Evolutionary conservation across 2,329 filamentous ascomycete genomes (phyloP), one percentile per base, ranked within the genome.

Genomic region (Xylariaceae sp.): DNA sequence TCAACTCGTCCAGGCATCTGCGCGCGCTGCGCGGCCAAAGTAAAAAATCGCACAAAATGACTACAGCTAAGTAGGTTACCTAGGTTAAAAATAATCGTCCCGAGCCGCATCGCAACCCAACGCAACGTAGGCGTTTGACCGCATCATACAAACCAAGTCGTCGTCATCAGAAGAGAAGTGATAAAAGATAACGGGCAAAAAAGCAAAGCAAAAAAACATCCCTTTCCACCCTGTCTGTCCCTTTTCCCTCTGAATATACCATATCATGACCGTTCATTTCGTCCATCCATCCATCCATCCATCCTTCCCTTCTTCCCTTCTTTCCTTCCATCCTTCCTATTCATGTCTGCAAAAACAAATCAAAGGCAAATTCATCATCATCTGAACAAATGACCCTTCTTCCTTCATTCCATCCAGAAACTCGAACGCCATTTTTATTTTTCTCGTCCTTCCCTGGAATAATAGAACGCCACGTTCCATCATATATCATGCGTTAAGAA

Each of bases 401-500:
- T 26, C 23, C 23, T 4, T 26, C 23, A 4, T 4, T 37, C 32
- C 32, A 37, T 37, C 32, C 32, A 37, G 32, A 37, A 37, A 37
- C 32, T 37, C 32, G 14, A 37, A 37, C 32, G 32, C 32, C 32
- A 7, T 37, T 37, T 37, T 44, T 32, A 20, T 48, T 40, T 29
- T 26, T 48, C 44, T 43, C 14, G n/a, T 16, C 21, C 29, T 37
- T 45, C 48, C 41, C 29, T 47, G 32, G 42, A 20, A 46, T 62
- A 62, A 59, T 50, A 54, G 57, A 62, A 62, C 60, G 60, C 60
- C 60, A 50, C 60, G 44, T 62, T 49, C 57, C 52, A 50, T 62
- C 60, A 32, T 62, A 54, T 62, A 62, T 62, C 60, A 60, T 62
- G 52, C 54, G 41, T 48, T 41, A 44, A 52, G 32, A 37, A 37